Evolutionary conservation across 2,329 filamentous ascomycete species (phyloP), one percentile per base, ranked within the genome.

Genomic region (Geoglossum cookeanum): DNA sequence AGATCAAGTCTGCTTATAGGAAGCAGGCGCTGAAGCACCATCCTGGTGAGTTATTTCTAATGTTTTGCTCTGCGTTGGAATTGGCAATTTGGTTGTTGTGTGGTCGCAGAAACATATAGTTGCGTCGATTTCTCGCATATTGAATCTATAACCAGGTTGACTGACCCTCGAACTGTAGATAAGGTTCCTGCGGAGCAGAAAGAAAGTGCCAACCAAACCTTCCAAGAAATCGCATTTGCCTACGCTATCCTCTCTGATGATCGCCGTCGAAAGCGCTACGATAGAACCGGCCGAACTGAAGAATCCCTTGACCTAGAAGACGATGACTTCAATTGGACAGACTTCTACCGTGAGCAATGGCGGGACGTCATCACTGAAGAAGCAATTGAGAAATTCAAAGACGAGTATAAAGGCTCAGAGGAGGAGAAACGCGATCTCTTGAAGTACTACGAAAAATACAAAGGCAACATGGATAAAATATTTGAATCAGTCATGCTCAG

Each of bases 161-260:
- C 55, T 27, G 30, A 51, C 7, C 58, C 60, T 55, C 66, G 66
- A 44, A 49, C n/a, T 48, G 30, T 59, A 85, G 89, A 95, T 77
- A 95, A 95, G 73, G 87, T 82, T 3, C 63, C 79, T 15, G 74
- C 78, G 0, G 76, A 81, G 27, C 72, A 83, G 56, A 88, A 87
- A 65, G 77, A 82, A 30, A 72, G 77, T 47, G 91, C 92, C 1
- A 84, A 95, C 64, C 75, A 77, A 60, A 84, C 79, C 57, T 98
- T 98, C 69, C 92, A 98, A 70, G 77, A 85, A 63, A 82, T 98
- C 63, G 91, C 91, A 29, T 91, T 96, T 65, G 91, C 92, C 56
- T 95, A 97, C 67, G 91, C 89, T 37, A 80, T 98, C 55, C 85
- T 98, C 39, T 95, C 87, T 35, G 87, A 96, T 63, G 76, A 84